Evolutionary conservation across 1,284 basidiomycete species (phyloP), one percentile per base, ranked within the genome.

Genomic region (Xerocomus amazonicus): DNA sequence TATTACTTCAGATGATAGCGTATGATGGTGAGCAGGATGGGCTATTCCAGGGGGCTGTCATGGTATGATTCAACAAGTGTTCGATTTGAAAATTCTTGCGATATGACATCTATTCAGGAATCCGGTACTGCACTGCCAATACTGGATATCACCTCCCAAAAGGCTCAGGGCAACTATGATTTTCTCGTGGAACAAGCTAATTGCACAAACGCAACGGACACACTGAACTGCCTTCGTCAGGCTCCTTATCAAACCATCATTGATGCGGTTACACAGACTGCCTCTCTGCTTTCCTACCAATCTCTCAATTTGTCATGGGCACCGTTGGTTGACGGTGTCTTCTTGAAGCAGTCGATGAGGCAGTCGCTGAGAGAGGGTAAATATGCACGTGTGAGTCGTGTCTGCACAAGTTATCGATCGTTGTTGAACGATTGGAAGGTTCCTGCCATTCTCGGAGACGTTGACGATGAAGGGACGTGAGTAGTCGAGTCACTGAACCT

Each of bases 21-120:
- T 77, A 82, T 55, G 69, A 69, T 10, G 78, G 78, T 0, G 59
- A 79, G 53, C 66, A 67, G 3, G 69, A 76, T 49, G 76, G 75
- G 0, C 60, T 80, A 4, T 82, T 81, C 67, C 73, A 72, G 3
- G 76, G 68, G 9, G 76, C 67, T 3, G 73, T 79, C 56, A 78
- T 80, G 78, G 56, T 58, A 48, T 8, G 43, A 26, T 31, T 36
- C 2, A 19, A n/a, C 6, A 16, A 1, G 38, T 17, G 33, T 32
- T 2, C 10, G 2, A 6, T 23, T 23, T 23, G 19, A 4, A 9
- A 35, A 35, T 16, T 17, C n/a, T 17, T 9, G 7, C 6, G 4
- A 35, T 35, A 16, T 35, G 17, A n/a, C n/a, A 35, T 35, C n/a
- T n/a, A 4, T 16, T 35, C 41, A 57, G 57, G 62, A 78, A 59